Percentiles rank a stretch among this genome's conserved stretches.
Evolutionary conservation across 768 basidiomycete genomes (phyloP).

Genomic region (Suillus clintonianus): DNA sequence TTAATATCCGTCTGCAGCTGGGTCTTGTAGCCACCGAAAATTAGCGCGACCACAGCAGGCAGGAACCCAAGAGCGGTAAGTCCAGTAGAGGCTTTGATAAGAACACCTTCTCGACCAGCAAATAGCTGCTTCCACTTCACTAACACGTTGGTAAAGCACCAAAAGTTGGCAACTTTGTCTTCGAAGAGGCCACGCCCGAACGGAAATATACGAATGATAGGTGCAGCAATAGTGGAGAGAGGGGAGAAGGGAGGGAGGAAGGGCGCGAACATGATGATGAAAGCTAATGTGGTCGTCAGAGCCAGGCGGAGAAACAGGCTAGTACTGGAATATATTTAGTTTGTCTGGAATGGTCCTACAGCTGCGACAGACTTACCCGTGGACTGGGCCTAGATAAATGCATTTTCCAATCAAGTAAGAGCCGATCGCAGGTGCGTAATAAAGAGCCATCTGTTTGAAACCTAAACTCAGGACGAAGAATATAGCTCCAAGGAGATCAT

Average conservation of each 20-base stretch:
- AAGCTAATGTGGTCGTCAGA: conserved; percentile 58
- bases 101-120: conserved; percentile 42
- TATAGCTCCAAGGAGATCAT: conserved; percentile 75
- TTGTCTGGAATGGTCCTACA: neutral
- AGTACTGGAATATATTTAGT: conserved; percentile 28
- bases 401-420: conserved; percentile 91
- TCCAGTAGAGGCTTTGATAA: conserved; percentile 66
- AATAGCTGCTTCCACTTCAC: conserved; percentile 71
- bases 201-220: conserved; percentile 85
- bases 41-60: conserved; percentile 53
- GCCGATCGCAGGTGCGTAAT: conserved; percentile 92
- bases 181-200: conserved; percentile 90
- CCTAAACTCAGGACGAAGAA: conserved; percentile 83
- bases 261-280: conserved; percentile 73
- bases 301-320: conserved; percentile 70
- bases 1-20: conserved; percentile 10
- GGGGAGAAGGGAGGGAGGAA: conserved; percentile 74
- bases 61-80: conserved; percentile 74
- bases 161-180: conserved; percentile 97
- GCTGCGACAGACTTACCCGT: conserved; percentile 55
- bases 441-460: conserved; percentile 96
- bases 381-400: conserved; percentile 66
- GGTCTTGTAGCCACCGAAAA: conserved; percentile 39
- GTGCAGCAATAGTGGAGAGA: conserved; percentile 51
- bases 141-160: conserved; percentile 87